phyloP scores from a whole-genome alignment of 225 moss, liverwort and hornwort genomes.

The Marchantia polymorpha region DNA sequence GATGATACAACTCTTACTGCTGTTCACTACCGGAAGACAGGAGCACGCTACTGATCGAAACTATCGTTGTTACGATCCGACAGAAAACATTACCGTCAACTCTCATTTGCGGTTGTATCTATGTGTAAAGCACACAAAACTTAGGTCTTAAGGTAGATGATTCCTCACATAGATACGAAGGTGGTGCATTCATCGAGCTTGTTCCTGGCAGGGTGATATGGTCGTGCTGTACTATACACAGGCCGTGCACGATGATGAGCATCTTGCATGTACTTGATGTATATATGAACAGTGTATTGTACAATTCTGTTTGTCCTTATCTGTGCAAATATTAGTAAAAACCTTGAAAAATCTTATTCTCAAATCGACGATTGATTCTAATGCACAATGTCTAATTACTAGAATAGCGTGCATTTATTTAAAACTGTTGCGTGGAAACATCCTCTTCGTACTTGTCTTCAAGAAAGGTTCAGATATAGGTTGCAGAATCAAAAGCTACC shows the following conservation, averaged over 20 bases:
- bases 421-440: too few species aligned
- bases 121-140: not conserved
- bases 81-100: not conserved
- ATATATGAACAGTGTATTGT: not conserved
- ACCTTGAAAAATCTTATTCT: too few species aligned
- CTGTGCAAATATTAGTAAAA: too few species aligned
- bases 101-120: too few species aligned
- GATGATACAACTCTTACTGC: slow-evolving; percentile 71
- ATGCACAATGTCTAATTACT: too few species aligned
- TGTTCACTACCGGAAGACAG: slow-evolving; percentile 80
- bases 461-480: too few species aligned
- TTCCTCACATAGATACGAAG: not conserved
- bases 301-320: slow-evolving; percentile 3
- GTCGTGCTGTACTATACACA: not conserved
- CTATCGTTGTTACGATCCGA: not conserved
- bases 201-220: not conserved
- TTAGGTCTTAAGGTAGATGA: not conserved
- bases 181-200: too few species aligned
- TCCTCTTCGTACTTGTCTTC: too few species aligned
- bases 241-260: not conserved
- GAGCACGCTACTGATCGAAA: slow-evolving; percentile 58
- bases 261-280: not conserved
- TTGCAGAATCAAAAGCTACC: too few species aligned
- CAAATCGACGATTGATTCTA: too few species aligned
- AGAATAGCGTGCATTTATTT: too few species aligned